These are phyloP conservation scores for Fusarium fracticaudum DNA, from an alignment of 2,329 filamentous ascomycete genomes.

Conservation along the genomic window DNA sequence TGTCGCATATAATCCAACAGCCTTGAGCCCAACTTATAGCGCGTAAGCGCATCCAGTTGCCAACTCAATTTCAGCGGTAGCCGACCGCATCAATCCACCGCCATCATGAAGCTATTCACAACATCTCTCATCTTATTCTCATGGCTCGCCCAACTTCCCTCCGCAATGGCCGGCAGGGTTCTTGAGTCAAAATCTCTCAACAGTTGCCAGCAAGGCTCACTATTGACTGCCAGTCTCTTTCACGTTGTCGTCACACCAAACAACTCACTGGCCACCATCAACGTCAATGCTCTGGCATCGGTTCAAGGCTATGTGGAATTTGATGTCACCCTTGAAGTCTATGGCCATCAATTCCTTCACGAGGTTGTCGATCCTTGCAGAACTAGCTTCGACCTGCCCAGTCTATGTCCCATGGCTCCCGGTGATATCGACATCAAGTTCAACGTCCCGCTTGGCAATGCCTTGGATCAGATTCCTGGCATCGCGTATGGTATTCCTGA, in stretches of 20 bases:
- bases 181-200: conserved; percentile 86
- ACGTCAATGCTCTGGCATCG: conserved; percentile 82
- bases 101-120: conserved; percentile 22
- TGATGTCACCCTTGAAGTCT: conserved; percentile 79
- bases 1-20: not conserved
- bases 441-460: conserved; percentile 68
- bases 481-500: conserved; percentile 93
- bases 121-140: conserved; percentile 15
- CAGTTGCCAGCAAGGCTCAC: conserved; percentile 83
- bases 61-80: not conserved
- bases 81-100: not conserved
- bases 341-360: conserved; percentile 78
- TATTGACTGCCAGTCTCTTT: conserved; percentile 88
- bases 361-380: conserved; percentile 80
- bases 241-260: conserved; percentile 81
- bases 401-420: conserved; percentile 90
- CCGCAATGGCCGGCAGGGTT: conserved; percentile 65
- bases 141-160: conserved; percentile 18
- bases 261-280: conserved; percentile 76
- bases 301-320: conserved; percentile 85
- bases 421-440: conserved; percentile 81
- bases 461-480: conserved; percentile 74
- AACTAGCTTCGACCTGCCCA: conserved; percentile 63
- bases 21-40: not conserved
- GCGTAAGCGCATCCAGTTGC: too few species aligned